Base-by-base conservation (phyloP, 306 rosid species). In the Prunus kanzakura region DNA sequence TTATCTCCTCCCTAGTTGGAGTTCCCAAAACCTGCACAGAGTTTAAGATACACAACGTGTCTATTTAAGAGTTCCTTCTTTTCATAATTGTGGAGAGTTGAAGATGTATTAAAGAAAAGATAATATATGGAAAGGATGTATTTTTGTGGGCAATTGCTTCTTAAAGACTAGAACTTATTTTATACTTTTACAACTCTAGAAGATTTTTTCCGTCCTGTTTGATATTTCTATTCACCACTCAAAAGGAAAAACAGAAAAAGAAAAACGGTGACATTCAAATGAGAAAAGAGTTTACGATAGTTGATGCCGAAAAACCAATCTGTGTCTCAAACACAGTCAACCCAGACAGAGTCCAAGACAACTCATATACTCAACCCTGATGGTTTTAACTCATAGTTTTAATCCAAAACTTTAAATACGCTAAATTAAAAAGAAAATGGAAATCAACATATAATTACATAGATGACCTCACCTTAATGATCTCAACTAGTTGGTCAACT, bases 1-100 rank as follows among this genome's bases (percentile, higher is more conserved):
- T 95, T 83, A 95, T 95, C 96, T 95, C 98, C 81, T 95, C 98
- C 78, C 98, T 92, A 22, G 97, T 95, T 55, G 98, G 98, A 58
- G 98, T 95, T 78, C 98, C 98, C 89, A 95, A 86, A 85, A 95
- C 97, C 98, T 95, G 89, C 64, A 73, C 50, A 71, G 29, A 66
- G 50, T 18, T 71, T 56, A 54, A 77, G 30, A 41, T 25, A 73
- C 20, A 70, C 58, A 2, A 12, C 13, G 19, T 46, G 38, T 41
- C 54, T 50, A 69, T 38, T 63, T 13, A 54, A 65, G 75, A 57
- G 19, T 58, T 29, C 60, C 12, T 29, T 5, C 8, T 23, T 16
- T 15, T 52, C 11, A 10, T 25, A 38, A 38, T 32, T 27, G 2
- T 30, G 45, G 8, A 63, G 14, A 30, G 2, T 74, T 49, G 22